Base-by-base conservation (phyloP, 352 stramenopile genomes). In the Bremia lactucae region DNA sequence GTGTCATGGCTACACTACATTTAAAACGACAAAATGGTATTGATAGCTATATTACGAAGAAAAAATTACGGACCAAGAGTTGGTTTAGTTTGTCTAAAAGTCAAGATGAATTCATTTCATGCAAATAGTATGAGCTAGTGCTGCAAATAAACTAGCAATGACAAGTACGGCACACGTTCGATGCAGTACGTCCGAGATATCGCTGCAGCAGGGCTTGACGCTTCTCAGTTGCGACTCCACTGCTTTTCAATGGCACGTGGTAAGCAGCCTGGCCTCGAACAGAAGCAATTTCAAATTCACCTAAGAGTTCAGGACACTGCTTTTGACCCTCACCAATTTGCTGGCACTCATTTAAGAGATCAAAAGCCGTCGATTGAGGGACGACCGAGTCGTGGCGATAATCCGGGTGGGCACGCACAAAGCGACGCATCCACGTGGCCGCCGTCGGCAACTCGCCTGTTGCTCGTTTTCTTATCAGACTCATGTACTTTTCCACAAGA, bases 371-470 rank as follows among this genome's bases (percentile, higher is more conserved):
- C 6, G 68, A 70, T n/a, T 72, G 72, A 31, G 73, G 65, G 41
- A 90, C 74, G 43, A 86, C 71, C 44, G 93, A 98, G 66, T 98
- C 96, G 46, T 96, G 76, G 23, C 77, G 78, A 73, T 99, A 99
- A 52, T 95, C 89, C 6, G 90, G 81, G 55, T 99, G 96, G 14
- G 66, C 73, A 28, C 70, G 60, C 18, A 99, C 90, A 65, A 97
- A 99, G 40, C 95, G 87, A 40, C 96, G 76, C 61, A 98, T 97
- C 92, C 92, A 99, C 11, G 88, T 96, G 18, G 96, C 96, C 18
- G 95, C 84, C 15, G 96, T 99, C 3, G 95, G 65, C n/a, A 98
- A 65, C 57, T 98, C 87, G 22, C 96, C 96, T 21, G 79, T 97
- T 4, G 94, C 83, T 39, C 95, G 82, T 59, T 97, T 96, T 45